Base-by-base conservation (phyloP, 2,329 filamentous ascomycete genomes). In the Thermochaetoides dissita region DNA sequence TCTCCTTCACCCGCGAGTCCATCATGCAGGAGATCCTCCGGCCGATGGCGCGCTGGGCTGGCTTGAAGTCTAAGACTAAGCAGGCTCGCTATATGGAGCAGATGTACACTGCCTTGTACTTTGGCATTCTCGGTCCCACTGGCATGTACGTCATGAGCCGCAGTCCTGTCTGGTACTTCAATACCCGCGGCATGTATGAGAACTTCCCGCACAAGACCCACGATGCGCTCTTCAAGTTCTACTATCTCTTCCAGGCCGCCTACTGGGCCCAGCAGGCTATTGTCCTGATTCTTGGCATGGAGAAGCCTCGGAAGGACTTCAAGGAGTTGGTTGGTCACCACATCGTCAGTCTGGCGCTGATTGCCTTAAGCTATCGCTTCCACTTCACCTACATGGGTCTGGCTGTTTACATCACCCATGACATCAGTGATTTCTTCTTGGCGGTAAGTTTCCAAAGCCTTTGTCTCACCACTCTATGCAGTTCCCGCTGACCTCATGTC, bases 241-340 rank as follows among this genome's bases (percentile, higher is more conserved):
- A 95, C 66, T 96, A 96, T 61, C 71, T 96, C 49, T 83, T 95
- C 55, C 80, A 96, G 65, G 89, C 86, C 36, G 84, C 83, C 51
- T 96, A 94, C 71, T 96, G 89, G 89, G 78, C 84, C 3, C 88
- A 95, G 68, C 88, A 95, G 67, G 84, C 82, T 39, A 83, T 96
- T 52, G 88, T 95, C 11, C 67, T 95, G 46, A 55, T 93, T 45
- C 67, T 95, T 40, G 84, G 84, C 60, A 73, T 94, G 62, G 88
- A 96, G 69, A 93, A 93, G 69, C 88, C 84, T 29, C 71, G 88
- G 46, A 95, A 94, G 67, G 88, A 96, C 63, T 95, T 89, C 64
- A 88, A 85, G 64, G 88, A 95, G 68, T 73, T 95, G 41, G 84
- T 94, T 39, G 77, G 80, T 42, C 88, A 96, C 61, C 88, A 96